A percentile compares a stretch with the other conserved stretches of the same genome.
Evolutionary conservation across 768 basidiomycete species (phyloP).

Genomic region (Amanita pseudoporphyria): DNA sequence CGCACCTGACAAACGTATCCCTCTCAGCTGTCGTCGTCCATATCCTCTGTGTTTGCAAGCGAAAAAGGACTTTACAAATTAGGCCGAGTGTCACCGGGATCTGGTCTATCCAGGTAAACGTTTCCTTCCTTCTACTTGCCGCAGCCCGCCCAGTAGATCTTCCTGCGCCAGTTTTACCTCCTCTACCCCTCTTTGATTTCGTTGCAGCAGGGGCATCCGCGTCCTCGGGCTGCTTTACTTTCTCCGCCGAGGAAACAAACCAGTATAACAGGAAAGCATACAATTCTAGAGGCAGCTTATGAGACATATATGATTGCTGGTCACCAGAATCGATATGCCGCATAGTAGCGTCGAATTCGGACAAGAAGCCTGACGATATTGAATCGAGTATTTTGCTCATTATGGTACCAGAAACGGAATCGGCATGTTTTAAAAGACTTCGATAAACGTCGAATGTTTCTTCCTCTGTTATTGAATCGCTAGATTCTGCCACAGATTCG

Average conservation of each 20-base stretch:
- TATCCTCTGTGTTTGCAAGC: constrained; percentile 61
- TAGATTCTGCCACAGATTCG: constrained; percentile 65
- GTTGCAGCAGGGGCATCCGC: constrained; percentile 39
- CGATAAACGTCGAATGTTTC: constrained; percentile 77
- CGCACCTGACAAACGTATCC: constrained; percentile 80
- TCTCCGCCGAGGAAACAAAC: constrained; percentile 80
- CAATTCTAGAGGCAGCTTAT: constrained; percentile 76
- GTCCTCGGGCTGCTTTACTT: constrained; percentile 46
- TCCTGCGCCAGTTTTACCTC: constrained; percentile 39
- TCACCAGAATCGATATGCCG: constrained; percentile 65
- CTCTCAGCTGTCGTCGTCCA: constrained; percentile 86
- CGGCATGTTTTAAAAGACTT: constrained; percentile 69
- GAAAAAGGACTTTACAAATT: constrained; percentile 58
- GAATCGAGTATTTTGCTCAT: constrained; percentile 89
- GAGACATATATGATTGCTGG: constrained; percentile 46
- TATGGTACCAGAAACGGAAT: constrained; percentile 46
- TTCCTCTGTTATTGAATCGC: constrained; percentile 58
- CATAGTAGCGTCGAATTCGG: constrained; percentile 63
- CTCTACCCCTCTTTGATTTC: constrained; percentile 47
- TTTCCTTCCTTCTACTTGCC: constrained; percentile 33
- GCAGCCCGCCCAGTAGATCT: constrained; percentile 24
- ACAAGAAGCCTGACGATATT: constrained; percentile 62
- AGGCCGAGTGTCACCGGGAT: constrained; percentile 60
- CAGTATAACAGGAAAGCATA: constrained; percentile 90
- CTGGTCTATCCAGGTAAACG: constrained; percentile 75